Percentiles rank a stretch among this genome's conserved stretches.
These are phyloP conservation scores for Pharus latifolius DNA, from an alignment of 176 grass and related monocot genomes.

Conservation along the genomic window DNA sequence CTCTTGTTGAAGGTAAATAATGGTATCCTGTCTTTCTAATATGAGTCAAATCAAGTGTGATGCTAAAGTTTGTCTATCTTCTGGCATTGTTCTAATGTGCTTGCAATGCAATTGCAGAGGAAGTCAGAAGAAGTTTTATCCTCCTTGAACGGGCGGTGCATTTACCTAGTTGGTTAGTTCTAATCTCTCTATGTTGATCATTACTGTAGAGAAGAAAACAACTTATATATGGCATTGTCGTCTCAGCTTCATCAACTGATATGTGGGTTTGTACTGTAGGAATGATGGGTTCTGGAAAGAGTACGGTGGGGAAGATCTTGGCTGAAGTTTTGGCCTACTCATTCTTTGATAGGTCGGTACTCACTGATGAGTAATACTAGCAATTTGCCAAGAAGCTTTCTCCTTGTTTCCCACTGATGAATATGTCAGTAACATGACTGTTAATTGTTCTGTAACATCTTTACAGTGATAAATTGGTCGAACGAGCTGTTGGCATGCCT, in stretches of 20 bases:
- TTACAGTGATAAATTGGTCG: conserved; percentile 77
- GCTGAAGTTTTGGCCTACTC: conserved; percentile 83
- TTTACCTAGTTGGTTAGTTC: conserved; percentile 85
- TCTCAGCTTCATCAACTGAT: conserved; percentile 2
- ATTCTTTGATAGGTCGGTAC: conserved; percentile 65
- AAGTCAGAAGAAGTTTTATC: conserved; percentile 65
- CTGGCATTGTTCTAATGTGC: conserved; percentile 6
- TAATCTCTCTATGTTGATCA: neutral
- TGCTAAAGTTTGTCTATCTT: neutral
- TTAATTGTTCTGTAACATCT: neutral
- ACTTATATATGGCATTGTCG: neutral
- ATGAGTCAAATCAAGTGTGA: neutral
- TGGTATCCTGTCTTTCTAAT: neutral
- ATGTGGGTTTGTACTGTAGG: conserved; percentile 24
- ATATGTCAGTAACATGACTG: neutral
- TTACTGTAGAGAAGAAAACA: neutral
- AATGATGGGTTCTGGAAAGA: conserved; percentile 98
- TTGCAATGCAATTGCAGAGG: conserved; percentile 39
- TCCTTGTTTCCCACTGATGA: neutral
- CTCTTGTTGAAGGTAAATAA: conserved; percentile 53
- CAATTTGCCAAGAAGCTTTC: neutral
- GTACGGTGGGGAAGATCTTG: conserved; percentile 79
- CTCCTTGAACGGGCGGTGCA: conserved; percentile 55
- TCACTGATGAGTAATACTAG: too few relatives aligned
- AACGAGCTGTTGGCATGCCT: conserved; percentile 71